Conservation (phyloP, 2,329 filamentous ascomycete species). For the Ophiostoma ulmi region DNA sequence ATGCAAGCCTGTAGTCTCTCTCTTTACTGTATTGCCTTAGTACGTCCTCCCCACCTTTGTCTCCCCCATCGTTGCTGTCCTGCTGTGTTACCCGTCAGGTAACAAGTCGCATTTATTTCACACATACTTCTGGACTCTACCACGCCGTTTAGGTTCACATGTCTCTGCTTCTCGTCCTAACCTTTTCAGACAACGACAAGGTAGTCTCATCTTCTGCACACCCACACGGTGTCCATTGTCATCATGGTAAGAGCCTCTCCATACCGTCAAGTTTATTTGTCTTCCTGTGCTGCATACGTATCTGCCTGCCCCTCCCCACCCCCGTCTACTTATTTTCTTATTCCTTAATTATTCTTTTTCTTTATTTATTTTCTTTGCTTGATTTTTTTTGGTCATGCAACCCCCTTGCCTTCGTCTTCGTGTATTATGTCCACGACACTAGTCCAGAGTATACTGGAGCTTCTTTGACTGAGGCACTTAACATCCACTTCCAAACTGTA, state of each 20-base stretch:
- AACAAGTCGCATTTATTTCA: not conserved
- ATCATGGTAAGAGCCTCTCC: slow-evolving; percentile 45
- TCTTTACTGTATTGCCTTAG: not conserved
- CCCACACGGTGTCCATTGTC: slow-evolving; percentile 34
- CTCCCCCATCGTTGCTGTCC: slow-evolving; percentile 12
- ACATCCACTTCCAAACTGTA: not conserved
- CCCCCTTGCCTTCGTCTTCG: not conserved
- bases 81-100: slow-evolving; percentile 20
- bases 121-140: not conserved
- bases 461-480: slow-evolving; percentile 16
- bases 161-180: not conserved
- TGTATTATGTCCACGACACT: not conserved
- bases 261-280: not conserved
- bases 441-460: not conserved
- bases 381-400: not conserved
- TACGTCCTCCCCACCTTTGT: not conserved
- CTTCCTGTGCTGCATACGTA: not conserved
- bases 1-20: not conserved
- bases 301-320: not conserved
- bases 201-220: slow-evolving; percentile 35
- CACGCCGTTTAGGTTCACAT: not conserved
- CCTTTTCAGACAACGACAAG: slow-evolving; percentile 16
- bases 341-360: not conserved
- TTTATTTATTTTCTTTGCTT: not conserved
- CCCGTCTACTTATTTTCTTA: not conserved